A percentile compares a stretch with the other conserved stretches of the same genome.
These are phyloP conservation scores for Sporodiniella umbellata DNA, from an alignment of 371 early-diverging fungal species.

Conservation along the genomic window DNA sequence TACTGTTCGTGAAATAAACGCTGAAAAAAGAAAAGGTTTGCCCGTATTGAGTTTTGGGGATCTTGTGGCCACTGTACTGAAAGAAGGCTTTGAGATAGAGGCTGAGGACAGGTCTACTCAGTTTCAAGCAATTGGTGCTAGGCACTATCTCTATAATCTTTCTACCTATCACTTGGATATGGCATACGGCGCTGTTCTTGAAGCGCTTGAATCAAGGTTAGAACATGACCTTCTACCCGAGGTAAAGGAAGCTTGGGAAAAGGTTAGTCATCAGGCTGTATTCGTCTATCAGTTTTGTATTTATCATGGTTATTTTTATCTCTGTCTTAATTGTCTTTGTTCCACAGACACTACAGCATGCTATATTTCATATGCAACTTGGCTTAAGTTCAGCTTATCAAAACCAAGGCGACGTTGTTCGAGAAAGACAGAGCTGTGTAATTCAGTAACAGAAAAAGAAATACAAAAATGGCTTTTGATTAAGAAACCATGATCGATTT, in stretches of 20 bases:
- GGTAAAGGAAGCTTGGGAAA: slow-evolving; percentile 17
- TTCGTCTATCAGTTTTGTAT: not conserved
- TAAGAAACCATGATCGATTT: no score
- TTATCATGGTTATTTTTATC: no score
- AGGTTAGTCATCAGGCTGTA: not conserved
- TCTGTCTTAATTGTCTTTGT: no score
- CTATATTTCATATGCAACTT: slow-evolving; percentile 17
- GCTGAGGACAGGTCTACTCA: slow-evolving; percentile 1
- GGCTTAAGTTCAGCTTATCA: slow-evolving; percentile 11
- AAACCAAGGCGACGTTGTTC: not conserved
- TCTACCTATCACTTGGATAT: slow-evolving; percentile 4
- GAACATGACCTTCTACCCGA: slow-evolving; percentile 17
- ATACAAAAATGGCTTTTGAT: no score
- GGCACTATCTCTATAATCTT: slow-evolving; percentile 16
- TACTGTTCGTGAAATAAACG: slow-evolving; percentile 13
- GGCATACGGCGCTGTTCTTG: slow-evolving; percentile 6
- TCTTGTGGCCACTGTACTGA: not conserved
- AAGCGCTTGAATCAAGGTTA: slow-evolving; percentile 10
- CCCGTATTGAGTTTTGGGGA: slow-evolving; percentile 1
- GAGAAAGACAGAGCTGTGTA: not conserved
- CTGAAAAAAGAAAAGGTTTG: slow-evolving; percentile 4
- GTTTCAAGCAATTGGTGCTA: slow-evolving; percentile 14
- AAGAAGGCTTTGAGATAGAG: not conserved
- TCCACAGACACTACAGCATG: slow-evolving; percentile 18
- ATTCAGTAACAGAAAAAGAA: not conserved